Evolutionary conservation across 176 grass and related monocot species (phyloP), one percentile per base, ranked within the genome.

Genomic region (Cenchrus fungigraminus): DNA sequence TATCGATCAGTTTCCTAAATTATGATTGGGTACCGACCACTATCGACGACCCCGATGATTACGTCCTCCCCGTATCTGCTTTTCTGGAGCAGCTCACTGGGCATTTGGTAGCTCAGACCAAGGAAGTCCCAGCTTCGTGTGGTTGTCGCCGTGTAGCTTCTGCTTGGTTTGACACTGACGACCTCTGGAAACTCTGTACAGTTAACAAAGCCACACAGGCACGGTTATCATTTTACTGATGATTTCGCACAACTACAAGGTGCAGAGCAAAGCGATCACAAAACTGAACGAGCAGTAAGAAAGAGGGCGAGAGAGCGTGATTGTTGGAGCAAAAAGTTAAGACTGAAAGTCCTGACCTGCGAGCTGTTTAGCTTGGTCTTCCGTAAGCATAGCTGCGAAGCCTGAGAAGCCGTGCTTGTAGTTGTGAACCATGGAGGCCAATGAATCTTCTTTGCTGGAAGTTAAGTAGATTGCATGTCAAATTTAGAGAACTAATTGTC

Each of bases 391-490:
- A 7, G 88, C 88, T 1, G 94, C 88, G 54, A 95, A 95, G 75
- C 94, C 94, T 4, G 94, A 93, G 32, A 95, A 95, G 0, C 88
- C 77, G 64, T 95, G 91, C 65, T 86, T 91, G 17, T 95, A 95
- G 84, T 87, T 87, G 68, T 92, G 86, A 12, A 89, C 28, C n/a
- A 95, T 87, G 6, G 88, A 91, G 17, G 58, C 80, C 60, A 85
- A 12, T 28, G 90, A 87, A 63, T 87, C 80, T 8, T 91, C 89
- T 76, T 87, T 87, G 71, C 89, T 91, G 59, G 60, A 79, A 60
- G 57, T n/a, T 63, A 2, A 14, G 4, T 11, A 64, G 22, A 25
- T 25, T 25, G 25, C 25, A 25, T 25, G 0, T 25, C 28, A 12
- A 28, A 15, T 53, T 14, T 53, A 53, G 3, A 53, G 12, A 53